Conservation (phyloP, 441 rosid species). For the Sinapis alba region DNA sequence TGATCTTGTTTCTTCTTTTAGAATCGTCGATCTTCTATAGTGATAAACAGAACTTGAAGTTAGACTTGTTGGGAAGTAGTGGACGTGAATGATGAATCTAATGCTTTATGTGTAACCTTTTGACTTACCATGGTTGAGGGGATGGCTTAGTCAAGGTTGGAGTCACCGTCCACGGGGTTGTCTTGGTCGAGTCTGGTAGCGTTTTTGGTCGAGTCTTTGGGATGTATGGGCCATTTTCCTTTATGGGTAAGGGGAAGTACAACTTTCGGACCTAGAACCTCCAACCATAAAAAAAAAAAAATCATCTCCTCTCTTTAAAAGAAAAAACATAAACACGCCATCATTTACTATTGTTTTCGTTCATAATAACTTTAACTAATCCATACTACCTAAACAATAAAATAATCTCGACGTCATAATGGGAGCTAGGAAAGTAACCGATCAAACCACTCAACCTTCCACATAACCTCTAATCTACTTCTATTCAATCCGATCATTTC, state of each 20-base stretch:
- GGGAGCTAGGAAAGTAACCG: background rate
- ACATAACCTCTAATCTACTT: background rate
- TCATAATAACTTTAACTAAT: background rate
- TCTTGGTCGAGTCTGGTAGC: background rate
- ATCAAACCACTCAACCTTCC: conserved; percentile 7
- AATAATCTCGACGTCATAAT: background rate
- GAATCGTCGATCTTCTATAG: background rate
- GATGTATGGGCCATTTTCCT: background rate
- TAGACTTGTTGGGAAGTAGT: background rate
- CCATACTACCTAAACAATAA: background rate
- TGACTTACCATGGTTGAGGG: too few species aligned
- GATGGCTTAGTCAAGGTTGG: background rate
- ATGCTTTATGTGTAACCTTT: too few species aligned
- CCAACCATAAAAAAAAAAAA: background rate
- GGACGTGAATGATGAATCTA: background rate
- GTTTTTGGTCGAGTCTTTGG: background rate
- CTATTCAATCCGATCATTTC: background rate
- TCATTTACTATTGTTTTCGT: background rate
- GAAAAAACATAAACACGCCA: background rate
- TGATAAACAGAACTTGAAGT: background rate
- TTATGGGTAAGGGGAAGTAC: background rate
- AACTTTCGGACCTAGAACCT: background rate
- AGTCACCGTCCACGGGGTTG: background rate
- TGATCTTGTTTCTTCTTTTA: background rate
- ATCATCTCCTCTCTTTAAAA: background rate